Conservation (phyloP, 202 grass and related monocot species). For the Elaeis oleifera region DNA sequence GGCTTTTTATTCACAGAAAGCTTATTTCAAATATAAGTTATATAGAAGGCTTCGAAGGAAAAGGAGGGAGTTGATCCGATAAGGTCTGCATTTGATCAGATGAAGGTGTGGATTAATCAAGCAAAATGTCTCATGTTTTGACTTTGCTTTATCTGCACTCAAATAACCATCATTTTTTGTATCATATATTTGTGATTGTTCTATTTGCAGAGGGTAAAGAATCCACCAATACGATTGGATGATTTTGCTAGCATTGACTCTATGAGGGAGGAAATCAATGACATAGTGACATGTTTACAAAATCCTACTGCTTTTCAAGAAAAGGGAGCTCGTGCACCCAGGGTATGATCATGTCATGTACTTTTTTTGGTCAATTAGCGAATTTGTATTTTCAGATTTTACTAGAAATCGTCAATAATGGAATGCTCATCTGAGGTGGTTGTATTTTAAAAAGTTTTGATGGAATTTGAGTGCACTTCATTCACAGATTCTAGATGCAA, state of each 20-base stretch:
- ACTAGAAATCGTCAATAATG: too few relatives aligned
- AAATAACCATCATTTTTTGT: background rate
- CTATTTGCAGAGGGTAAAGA: slow-evolving; percentile 28
- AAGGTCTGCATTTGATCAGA: slow-evolving; percentile 29
- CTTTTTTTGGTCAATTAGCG: too few relatives aligned
- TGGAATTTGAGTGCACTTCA: too few relatives aligned
- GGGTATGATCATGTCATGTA: background rate
- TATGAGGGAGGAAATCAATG: slow-evolving; percentile 37
- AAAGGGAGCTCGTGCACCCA: slow-evolving; percentile 30
- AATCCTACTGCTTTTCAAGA: slow-evolving; percentile 31
- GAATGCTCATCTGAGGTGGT: too few relatives aligned
- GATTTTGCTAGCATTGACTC: slow-evolving; percentile 33
- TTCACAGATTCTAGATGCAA: too few relatives aligned
- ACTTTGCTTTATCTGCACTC: too few relatives aligned
- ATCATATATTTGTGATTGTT: background rate
- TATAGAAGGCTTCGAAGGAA: slow-evolving; percentile 17
- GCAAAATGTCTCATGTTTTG: background rate
- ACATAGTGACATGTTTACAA: slow-evolving; percentile 30
- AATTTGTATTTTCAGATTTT: too few relatives aligned
- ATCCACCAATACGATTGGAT: slow-evolving; percentile 27
- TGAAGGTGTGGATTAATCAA: slow-evolving; percentile 18
- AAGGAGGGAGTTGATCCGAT: slow-evolving; percentile 26
- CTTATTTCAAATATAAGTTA: slow-evolving; percentile 22
- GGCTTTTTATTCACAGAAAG: slow-evolving; percentile 3
- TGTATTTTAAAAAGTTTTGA: too few relatives aligned